phyloP scores from a whole-genome alignment of 306 rosid genomes.

The Fragaria nilgerrensis region DNA sequence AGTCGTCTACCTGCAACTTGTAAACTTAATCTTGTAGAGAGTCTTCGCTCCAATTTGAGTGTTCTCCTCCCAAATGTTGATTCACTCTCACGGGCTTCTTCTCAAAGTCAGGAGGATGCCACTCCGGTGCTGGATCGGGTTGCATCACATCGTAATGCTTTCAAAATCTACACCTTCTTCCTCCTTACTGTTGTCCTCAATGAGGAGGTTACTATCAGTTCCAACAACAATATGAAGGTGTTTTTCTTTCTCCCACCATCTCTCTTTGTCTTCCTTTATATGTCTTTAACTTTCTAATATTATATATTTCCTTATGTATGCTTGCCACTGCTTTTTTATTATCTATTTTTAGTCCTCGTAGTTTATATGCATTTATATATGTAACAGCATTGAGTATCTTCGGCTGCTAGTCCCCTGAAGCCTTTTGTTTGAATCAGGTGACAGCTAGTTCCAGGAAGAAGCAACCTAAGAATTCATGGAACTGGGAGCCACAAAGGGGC shows the following conservation, averaged over 20 bases:
- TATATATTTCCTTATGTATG: background rate
- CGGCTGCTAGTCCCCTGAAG: constrained; percentile 2
- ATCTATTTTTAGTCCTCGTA: background rate
- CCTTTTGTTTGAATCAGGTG: constrained; percentile 43
- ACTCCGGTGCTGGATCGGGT: constrained; percentile 49
- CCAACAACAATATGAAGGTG: constrained; percentile 52
- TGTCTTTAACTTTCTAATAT: background rate
- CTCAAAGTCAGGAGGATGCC: constrained; percentile 45
- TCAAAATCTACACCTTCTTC: constrained; percentile 76
- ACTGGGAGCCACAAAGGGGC: constrained; percentile 84
- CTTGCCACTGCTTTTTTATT: background rate
- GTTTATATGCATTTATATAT: constrained; percentile 18
- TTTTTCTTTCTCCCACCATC: background rate
- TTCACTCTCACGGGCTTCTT: constrained; percentile 58
- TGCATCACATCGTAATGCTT: constrained; percentile 77
- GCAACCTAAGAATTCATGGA: constrained; percentile 55
- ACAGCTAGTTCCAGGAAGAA: constrained; percentile 67
- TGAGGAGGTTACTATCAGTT: constrained; percentile 45
- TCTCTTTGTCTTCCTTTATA: background rate
- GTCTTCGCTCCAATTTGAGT: constrained; percentile 81
- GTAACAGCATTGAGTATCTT: background rate
- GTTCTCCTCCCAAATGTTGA: constrained; percentile 94
- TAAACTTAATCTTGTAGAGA: constrained; percentile 70
- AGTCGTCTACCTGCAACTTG: constrained; percentile 49
- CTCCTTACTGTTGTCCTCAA: constrained; percentile 53